Percentiles rank a stretch among this genome's conserved stretches.
phyloP scores from a whole-genome alignment of 2,329 filamentous ascomycete species.

The Venturia asperata region DNA sequence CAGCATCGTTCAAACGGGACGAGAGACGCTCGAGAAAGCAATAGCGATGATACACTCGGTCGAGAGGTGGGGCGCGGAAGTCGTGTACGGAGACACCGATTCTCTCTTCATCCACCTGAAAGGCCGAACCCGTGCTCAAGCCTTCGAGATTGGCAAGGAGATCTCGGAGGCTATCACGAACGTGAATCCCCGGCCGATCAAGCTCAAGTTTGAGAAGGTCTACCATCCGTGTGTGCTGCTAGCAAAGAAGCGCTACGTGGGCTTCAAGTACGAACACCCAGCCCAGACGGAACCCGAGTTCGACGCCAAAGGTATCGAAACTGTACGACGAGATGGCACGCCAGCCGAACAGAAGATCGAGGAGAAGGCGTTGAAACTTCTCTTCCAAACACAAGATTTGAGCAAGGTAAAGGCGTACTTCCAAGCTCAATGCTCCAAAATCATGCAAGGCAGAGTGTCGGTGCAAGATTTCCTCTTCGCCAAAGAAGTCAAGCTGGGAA shows the following conservation, averaged over 20 bases:
- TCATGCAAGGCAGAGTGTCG: conserved; percentile 80
- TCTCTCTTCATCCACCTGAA: conserved; percentile 87
- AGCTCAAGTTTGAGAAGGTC: conserved; percentile 97
- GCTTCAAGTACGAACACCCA: conserved; percentile 86
- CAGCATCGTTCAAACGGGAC: conserved; percentile 92
- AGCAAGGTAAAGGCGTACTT: conserved; percentile 87
- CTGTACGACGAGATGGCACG: conserved; percentile 87
- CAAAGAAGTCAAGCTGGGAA: conserved; percentile 81
- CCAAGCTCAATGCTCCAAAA: conserved; percentile 81
- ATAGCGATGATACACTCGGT: conserved; percentile 89
- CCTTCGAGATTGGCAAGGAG: conserved; percentile 87
- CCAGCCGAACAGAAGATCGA: conserved; percentile 95
- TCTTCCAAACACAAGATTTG: conserved; percentile 86
- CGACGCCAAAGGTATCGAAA: conserved; percentile 97
- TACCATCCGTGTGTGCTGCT: conserved; percentile 92
- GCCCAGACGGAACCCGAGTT: conserved; percentile 76
- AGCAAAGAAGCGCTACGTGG: conserved; percentile 96
- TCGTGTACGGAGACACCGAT: conserved; percentile 97
- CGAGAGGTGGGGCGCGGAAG: conserved; percentile 83
- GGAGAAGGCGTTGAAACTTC: conserved; percentile 78
- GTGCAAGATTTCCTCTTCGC: conserved; percentile 97
- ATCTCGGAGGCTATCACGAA: conserved; percentile 82
- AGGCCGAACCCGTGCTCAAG: conserved; percentile 77
- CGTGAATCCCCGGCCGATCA: conserved; percentile 83
- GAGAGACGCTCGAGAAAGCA: conserved; percentile 89